A percentile compares a stretch with the other conserved stretches of the same genome.
phyloP scores from a whole-genome alignment of 805 yeast species.

The Komagataella phaffii region DNA sequence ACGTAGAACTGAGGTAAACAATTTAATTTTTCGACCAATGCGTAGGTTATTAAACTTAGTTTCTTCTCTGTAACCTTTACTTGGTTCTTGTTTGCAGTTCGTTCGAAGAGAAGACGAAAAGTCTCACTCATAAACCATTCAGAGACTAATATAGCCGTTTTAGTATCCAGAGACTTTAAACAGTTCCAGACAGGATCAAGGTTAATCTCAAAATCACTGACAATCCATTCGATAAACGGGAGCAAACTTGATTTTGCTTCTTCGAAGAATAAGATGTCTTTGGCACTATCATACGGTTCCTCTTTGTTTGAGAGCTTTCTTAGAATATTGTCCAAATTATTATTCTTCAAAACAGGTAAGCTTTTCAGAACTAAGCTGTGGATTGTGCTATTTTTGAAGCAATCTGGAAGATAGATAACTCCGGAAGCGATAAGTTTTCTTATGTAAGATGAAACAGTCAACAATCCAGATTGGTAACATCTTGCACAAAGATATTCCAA shows the following conservation, averaged over 20 bases:
- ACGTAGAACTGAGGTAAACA: not conserved
- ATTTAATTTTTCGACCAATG: not conserved
- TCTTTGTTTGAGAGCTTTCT: not conserved
- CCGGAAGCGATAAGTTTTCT: conserved; percentile 82
- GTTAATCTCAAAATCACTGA: not conserved
- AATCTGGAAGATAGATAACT: conserved; percentile 46
- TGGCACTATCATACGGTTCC: not conserved
- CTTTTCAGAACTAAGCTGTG: conserved; percentile 47
- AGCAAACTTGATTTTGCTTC: not conserved
- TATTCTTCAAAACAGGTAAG: conserved; percentile 36
- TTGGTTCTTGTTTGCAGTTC: not conserved
- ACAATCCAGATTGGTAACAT: conserved; percentile 12
- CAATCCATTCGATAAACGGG: not conserved
- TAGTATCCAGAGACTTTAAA: not conserved
- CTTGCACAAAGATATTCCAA: not conserved
- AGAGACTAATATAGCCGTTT: not conserved
- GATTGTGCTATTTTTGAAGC: conserved; percentile 32
- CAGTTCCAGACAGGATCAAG: not conserved
- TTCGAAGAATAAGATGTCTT: not conserved
- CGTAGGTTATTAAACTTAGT: not conserved
- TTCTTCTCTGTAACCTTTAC: not conserved
- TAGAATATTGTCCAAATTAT: conserved; percentile 19
- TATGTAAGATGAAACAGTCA: conserved; percentile 53
- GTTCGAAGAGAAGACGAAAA: not conserved
- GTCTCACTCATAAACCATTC: not conserved